Percentiles rank a stretch among this genome's conserved stretches.
phyloP scores from a whole-genome alignment of 2,329 filamentous ascomycete genomes.

The Xylariaceae sp. region DNA sequence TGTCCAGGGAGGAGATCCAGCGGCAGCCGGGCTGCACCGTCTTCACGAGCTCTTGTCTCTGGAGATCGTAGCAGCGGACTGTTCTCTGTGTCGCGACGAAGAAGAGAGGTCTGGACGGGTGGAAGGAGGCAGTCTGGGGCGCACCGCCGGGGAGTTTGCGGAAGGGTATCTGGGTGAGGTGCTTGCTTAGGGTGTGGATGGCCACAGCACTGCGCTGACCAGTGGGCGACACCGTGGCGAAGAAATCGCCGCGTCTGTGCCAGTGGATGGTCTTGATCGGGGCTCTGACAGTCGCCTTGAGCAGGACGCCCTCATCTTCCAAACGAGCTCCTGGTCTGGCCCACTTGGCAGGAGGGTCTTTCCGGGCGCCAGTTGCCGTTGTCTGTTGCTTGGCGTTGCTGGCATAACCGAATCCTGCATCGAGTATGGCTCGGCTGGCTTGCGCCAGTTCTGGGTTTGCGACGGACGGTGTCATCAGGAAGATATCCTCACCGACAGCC shows the following conservation, averaged over 20 bases:
- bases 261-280: constrained; percentile 84
- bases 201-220: constrained; percentile 76
- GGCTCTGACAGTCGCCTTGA: constrained; percentile 74
- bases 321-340: constrained; percentile 68
- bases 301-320: constrained; percentile 70
- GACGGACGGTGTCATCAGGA: constrained; percentile 71
- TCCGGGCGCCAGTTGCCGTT: constrained; percentile 54
- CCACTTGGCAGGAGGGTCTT: constrained; percentile 78
- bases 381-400: constrained; percentile 57
- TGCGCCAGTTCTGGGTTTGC: constrained; percentile 68
- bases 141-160: constrained; percentile 62
- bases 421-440: constrained; percentile 68
- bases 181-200: constrained; percentile 92
- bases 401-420: constrained; percentile 93
- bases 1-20: constrained; percentile 88
- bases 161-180: constrained; percentile 93
- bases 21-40: constrained; percentile 88
- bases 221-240: constrained; percentile 81
- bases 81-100: constrained; percentile 94
- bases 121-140: constrained; percentile 87
- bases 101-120: constrained; percentile 86
- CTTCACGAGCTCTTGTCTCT: constrained; percentile 86
- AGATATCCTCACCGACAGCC: constrained; percentile 78
- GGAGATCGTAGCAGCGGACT: constrained; percentile 90
- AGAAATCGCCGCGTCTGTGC: constrained; percentile 92